Evolutionary conservation across 441 rosid genomes (phyloP), one percentile per base, ranked within the genome.

Genomic region (Eutrema salsugineum): DNA sequence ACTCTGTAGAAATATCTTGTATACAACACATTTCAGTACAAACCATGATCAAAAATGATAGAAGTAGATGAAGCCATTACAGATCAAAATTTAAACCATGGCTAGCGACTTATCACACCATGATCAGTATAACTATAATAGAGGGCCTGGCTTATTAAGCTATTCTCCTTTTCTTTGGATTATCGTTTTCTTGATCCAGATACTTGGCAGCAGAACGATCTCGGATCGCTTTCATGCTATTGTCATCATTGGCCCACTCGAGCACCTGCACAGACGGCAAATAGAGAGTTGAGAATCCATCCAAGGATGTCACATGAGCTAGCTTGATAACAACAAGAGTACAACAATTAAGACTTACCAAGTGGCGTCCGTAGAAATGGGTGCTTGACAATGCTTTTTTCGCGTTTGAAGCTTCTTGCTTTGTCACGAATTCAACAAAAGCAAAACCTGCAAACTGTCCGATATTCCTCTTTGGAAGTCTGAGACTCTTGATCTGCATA

Each of bases 241-340:
- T 91, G 14, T 94, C 95, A 79, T 95, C 97, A 58, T 93, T 89
- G 0, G 98, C 98, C 81, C 97, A 87, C 79, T 91, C 96, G 39
- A 95, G 72, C 69, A 93, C 89, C 98, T 94, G 70, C 62, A 78
- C 63, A 24, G 11, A 24, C 20, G 24, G 36, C 5, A 22, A 38
- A 19, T 5, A 2, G 14, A 60, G 8, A 24, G 43, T 28, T 10
- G 8, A 44, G 40, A 51, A 59, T 16, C 50, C 65, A 40, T 36
- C 56, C 8, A 30, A 40, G 60, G 36, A 59, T n/a, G 15, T 28
- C 39, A 50, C 36, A 75, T 2, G 46, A 35, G 53, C 61, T 62
- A 8, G 38, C 16, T 70, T 38, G 30, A 38, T 28, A 57, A 54
- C 22, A 20, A 20, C 27, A 4, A 19, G 38, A 54, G 71, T 36